Conservation (phyloP, 192 early-diverging fungal genomes). For the Borealophlyctis nickersoniae region DNA sequence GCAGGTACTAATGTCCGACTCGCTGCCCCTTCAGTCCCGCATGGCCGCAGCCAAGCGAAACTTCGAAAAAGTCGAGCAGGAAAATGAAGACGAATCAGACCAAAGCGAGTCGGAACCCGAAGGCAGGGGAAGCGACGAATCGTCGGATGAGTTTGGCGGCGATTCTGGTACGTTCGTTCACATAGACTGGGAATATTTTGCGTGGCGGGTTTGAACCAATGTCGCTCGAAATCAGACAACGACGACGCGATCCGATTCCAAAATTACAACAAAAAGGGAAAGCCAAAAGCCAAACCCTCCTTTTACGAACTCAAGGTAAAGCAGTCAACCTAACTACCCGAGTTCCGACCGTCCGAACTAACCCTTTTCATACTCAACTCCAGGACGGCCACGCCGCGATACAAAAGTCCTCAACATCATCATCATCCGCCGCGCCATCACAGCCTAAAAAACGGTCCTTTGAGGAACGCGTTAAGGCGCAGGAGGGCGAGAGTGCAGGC, state of each 20-base stretch:
- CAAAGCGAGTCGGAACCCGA: not conserved
- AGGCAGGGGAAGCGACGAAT: not conserved
- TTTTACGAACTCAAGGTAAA: conserved; percentile 39
- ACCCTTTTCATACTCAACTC: not conserved
- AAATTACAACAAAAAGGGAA: conserved; percentile 12
- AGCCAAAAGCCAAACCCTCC: conserved; percentile 16
- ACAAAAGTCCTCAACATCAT: not conserved
- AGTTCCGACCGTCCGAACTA: too few species aligned
- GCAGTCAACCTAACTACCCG: too few species aligned
- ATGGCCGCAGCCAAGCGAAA: conserved; percentile 27
- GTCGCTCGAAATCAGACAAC: too few species aligned
- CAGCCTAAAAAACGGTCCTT: conserved; percentile 18
- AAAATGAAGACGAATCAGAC: conserved; percentile 16
- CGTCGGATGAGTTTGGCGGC: conserved; percentile 9
- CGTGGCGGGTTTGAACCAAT: too few species aligned
- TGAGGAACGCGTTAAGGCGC: conserved; percentile 26
- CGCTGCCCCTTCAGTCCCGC: not conserved
- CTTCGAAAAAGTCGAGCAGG: conserved; percentile 38
- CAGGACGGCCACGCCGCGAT: conserved; percentile 2
- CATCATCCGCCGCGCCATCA: not conserved
- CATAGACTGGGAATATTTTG: too few species aligned
- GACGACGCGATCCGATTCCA: conserved; percentile 34
- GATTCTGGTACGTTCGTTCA: not conserved
- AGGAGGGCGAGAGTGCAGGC: not conserved
- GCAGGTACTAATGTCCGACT: not conserved